phyloP scores from a whole-genome alignment of 148 eudicot genomes.

The Chenopodium quinoa region DNA sequence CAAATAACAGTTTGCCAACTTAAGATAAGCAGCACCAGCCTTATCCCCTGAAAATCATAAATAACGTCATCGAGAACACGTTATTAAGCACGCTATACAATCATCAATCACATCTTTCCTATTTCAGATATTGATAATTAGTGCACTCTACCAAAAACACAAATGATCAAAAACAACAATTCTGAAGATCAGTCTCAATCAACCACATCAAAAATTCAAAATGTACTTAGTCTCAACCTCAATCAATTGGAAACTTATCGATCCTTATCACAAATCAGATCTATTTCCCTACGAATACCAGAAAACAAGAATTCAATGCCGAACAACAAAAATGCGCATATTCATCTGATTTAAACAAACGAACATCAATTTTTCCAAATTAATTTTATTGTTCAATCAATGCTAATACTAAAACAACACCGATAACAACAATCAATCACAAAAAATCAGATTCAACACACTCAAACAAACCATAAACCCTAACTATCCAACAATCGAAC shows the following conservation, averaged over 20 bases:
- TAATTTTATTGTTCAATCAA: neutral
- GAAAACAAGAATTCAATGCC: neutral
- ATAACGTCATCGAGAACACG: neutral
- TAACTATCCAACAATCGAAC: slow-evolving; percentile 9
- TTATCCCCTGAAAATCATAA: slow-evolving; percentile 48
- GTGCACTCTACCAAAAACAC: neutral
- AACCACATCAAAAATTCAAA: no score
- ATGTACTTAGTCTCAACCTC: no score
- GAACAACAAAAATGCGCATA: neutral
- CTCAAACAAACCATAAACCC: slow-evolving; percentile 19
- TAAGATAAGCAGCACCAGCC: slow-evolving; percentile 55
- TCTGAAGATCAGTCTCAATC: no score
- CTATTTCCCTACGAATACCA: neutral
- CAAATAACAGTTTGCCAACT: slow-evolving; percentile 52
- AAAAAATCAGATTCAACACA: slow-evolving; percentile 1
- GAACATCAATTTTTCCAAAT: neutral
- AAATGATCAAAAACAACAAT: neutral
- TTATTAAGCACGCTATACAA: neutral
- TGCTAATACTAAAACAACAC: neutral
- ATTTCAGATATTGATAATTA: neutral
- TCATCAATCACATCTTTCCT: neutral
- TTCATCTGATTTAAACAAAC: neutral
- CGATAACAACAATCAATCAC: slow-evolving; percentile 3
- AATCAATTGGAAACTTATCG: neutral
- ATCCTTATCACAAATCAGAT: slow-evolving; percentile 3